Evolutionary conservation across 371 early-diverging fungal species (phyloP), one percentile per base, ranked within the genome.

Genomic region (Mucor ambiguus): DNA sequence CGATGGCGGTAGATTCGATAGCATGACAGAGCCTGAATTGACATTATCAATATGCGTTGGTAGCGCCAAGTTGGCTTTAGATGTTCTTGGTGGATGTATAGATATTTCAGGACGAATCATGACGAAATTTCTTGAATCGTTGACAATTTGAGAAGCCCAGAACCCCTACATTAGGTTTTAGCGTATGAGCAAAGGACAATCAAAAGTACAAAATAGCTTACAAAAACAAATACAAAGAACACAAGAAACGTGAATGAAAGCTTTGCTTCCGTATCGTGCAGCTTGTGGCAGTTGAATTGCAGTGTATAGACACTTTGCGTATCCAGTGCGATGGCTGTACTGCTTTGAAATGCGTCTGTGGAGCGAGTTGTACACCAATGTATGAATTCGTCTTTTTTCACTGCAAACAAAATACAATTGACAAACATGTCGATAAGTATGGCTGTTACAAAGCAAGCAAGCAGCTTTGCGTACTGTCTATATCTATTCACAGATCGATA

Each of bases 61-160:
- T 6, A 33, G 30, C 3, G 9, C 20, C n/a, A 6, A 3, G 18
- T 16, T 33, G 20, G 33, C 32, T n/a, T 29, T 32, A 2, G 56
- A 56, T 32, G n/a, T 4, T n/a, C 16, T 26, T 28, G 30, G 56
- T 14, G 56, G 56, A 10, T 32, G 56, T 32, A 32, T 56, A 18
- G 56, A 29, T 33, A 58, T 52, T 28, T 35, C 54, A 20, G 43
- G 60, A 6, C 58, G 29, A 11, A 46, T 48, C 20, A 65, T 28
- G 18, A 52, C 24, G 32, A 58, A 64, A 14, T 65, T 59, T 14
- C 29, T 46, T 6, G 54, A 48, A 0, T 37, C 49, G 12, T 35
- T 58, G 18, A 52, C 59, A 12, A 65, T 65, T 9, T 52, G 29
- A 4, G 54, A 48, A 18, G 49, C 54, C 66, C 66, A 65, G 59